phyloP scores from a whole-genome alignment of 179 eudicot species.

The Silene noctiflora region DNA sequence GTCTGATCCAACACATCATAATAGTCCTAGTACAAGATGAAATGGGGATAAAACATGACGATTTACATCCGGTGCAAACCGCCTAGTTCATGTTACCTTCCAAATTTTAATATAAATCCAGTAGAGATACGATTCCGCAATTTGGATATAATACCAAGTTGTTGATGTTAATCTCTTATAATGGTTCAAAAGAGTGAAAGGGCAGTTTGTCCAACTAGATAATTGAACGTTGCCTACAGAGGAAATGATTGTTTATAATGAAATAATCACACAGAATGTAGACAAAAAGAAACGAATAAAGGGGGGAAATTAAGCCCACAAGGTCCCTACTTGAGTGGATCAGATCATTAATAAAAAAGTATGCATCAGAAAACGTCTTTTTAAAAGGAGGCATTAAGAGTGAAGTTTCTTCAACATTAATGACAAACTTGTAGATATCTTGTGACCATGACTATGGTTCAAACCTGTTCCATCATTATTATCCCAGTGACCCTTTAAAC shows the following conservation, averaged over 20 bases:
- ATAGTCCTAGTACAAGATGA: not conserved
- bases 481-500: not conserved
- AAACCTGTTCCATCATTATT: not conserved
- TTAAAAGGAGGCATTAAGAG: too few species aligned
- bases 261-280: not conserved
- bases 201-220: constrained; percentile 11
- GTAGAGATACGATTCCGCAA: too few species aligned
- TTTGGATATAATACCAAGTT: too few species aligned
- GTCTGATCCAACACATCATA: not conserved
- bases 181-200: not conserved
- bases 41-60: not conserved
- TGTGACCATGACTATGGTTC: not conserved
- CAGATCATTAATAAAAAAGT: too few species aligned
- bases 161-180: not conserved
- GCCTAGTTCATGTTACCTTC: too few species aligned
- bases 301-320: not conserved
- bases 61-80: too few species aligned
- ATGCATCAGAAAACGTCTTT: not conserved
- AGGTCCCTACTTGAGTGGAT: constrained; percentile 3
- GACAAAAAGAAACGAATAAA: constrained; percentile 3
- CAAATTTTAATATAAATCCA: too few species aligned
- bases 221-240: not conserved
- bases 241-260: constrained; percentile 14
- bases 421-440: not conserved
- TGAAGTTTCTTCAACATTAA: not conserved